phyloP scores from a whole-genome alignment of 257 asterid species.

The Solanum okadae region DNA sequence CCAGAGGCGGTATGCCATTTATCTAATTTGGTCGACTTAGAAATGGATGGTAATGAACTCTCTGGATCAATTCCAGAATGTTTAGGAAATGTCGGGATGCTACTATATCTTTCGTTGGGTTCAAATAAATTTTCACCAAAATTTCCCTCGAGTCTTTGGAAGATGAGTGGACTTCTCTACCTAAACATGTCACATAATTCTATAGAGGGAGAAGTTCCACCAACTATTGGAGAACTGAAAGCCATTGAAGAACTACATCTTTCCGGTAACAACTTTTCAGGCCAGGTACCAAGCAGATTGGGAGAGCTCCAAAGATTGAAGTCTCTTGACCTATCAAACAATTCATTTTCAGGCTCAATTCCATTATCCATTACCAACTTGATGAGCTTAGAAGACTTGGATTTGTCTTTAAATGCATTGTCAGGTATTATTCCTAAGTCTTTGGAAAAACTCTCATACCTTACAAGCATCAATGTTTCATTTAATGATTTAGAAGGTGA shows the following conservation, averaged over 20 bases:
- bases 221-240: constrained; percentile 11
- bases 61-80: constrained; percentile 21
- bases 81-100: constrained; percentile 14
- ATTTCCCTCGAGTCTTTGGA: constrained; percentile 25
- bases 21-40: constrained; percentile 10
- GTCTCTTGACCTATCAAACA: constrained; percentile 17
- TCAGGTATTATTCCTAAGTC: background rate
- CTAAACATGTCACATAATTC: constrained; percentile 17
- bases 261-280: constrained; percentile 14
- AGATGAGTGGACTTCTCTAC: constrained; percentile 7
- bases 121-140: constrained; percentile 17
- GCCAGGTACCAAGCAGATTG: constrained; percentile 10
- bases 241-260: constrained; percentile 7
- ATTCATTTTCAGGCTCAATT: constrained; percentile 23
- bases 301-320: constrained; percentile 13
- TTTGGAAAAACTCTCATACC: constrained; percentile 1
- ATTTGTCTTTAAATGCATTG: background rate
- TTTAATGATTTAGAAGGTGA: background rate
- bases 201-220: constrained; percentile 19
- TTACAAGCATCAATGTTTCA: constrained; percentile 8
- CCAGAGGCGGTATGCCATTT: constrained; percentile 11
- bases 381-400: constrained; percentile 10
- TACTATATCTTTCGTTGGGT: constrained; percentile 7
- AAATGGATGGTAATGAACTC: constrained; percentile 4
- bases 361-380: constrained; percentile 23